These are phyloP conservation scores for Nannizziopsis barbatae DNA, from an alignment of 2,329 filamentous ascomycete species.

Conservation along the genomic window DNA sequence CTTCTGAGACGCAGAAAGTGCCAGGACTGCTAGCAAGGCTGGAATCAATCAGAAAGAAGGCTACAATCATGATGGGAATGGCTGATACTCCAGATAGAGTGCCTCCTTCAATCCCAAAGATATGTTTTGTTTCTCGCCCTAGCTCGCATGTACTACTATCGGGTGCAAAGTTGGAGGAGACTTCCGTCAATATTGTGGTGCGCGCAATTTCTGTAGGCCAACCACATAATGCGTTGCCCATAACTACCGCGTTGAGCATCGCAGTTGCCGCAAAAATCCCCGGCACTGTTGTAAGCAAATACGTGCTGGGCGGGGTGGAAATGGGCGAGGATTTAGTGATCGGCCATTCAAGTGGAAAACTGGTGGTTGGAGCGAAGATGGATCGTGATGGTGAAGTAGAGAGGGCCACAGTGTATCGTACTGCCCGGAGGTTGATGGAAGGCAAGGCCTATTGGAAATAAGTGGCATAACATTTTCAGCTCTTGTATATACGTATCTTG, in stretches of 20 bases:
- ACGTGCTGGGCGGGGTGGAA: constrained; percentile 11
- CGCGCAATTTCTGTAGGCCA: constrained; percentile 46
- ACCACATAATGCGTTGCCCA: constrained; percentile 46
- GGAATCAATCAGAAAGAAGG: constrained; percentile 47
- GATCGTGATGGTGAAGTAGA: constrained; percentile 26
- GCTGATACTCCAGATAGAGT: constrained; percentile 35
- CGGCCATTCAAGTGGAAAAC: constrained; percentile 39
- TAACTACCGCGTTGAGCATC: constrained; percentile 45
- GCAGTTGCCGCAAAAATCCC: constrained; percentile 39
- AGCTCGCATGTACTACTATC: constrained; percentile 31
- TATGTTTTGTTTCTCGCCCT: constrained; percentile 44
- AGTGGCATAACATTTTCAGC: neutral
- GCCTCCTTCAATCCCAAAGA: constrained; percentile 52
- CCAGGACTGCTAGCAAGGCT: constrained; percentile 37
- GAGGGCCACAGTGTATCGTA: constrained; percentile 38
- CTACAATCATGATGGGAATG: constrained; percentile 52
- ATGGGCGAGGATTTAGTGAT: constrained; percentile 30
- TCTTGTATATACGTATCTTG: neutral
- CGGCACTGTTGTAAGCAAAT: constrained; percentile 28
- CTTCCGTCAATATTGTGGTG: constrained; percentile 31
- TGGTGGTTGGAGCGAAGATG: constrained; percentile 36
- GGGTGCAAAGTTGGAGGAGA: constrained; percentile 24
- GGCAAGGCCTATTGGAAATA: constrained; percentile 35
- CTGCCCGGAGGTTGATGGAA: constrained; percentile 40
- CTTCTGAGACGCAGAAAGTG: constrained; percentile 43